Evolutionary conservation across 345 rosid genomes (phyloP).

Genomic region (Citrus australasica): DNA sequence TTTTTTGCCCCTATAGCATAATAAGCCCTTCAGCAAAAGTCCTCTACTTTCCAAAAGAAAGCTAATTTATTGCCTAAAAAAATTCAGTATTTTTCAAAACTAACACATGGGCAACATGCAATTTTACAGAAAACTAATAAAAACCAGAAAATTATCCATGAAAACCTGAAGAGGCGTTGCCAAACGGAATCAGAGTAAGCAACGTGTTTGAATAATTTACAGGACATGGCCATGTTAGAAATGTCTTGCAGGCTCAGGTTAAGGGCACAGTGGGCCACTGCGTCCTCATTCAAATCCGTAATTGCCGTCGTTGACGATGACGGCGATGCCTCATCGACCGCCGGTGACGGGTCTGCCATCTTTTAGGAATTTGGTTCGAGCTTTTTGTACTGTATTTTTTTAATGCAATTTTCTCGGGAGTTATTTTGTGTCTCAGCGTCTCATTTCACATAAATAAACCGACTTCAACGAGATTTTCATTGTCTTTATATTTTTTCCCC

Average conservation of each 20-base stretch:
- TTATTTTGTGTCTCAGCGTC: too few relatives aligned
- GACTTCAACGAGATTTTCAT: too few relatives aligned
- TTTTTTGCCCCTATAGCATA: neutral
- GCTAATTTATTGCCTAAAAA: neutral
- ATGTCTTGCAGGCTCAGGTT: conserved; percentile 43
- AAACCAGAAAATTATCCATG: neutral
- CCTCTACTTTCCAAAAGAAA: neutral
- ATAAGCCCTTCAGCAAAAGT: neutral
- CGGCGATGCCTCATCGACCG: neutral
- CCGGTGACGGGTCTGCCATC: conserved; percentile 18
- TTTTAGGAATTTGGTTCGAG: too few relatives aligned
- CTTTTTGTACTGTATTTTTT: too few relatives aligned
- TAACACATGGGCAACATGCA: neutral
- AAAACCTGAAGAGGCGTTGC: conserved; percentile 43
- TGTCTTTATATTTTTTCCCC: too few relatives aligned
- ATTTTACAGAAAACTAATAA: neutral
- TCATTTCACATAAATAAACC: too few relatives aligned
- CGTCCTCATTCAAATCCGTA: conserved; percentile 46
- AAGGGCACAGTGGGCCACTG: conserved; percentile 45
- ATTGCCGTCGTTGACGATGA: conserved; percentile 21
- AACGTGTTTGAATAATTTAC: conserved; percentile 38
- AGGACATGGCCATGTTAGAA: conserved; percentile 47
- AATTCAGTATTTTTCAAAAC: neutral
- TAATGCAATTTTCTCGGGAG: too few relatives aligned
- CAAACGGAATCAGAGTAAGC: conserved; percentile 55